These are phyloP conservation scores for Fraxinus anomala DNA, from an alignment of 257 asterid genomes.

Conservation along the genomic window DNA sequence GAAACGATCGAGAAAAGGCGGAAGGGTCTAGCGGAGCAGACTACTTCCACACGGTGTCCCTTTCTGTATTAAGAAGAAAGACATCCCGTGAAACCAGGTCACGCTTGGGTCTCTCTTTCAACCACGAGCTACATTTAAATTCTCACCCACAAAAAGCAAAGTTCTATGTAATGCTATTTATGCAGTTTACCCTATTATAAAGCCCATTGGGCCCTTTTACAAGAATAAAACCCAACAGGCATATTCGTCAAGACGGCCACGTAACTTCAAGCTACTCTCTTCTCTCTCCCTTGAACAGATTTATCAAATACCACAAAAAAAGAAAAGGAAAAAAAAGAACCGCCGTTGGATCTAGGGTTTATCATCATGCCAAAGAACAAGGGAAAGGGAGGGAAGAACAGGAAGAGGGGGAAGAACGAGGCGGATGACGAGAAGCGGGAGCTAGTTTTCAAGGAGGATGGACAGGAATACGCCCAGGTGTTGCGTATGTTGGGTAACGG, in stretches of 20 bases:
- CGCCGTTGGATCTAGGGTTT: constrained; percentile 43
- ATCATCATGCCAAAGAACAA: constrained; percentile 86
- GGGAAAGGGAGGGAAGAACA: constrained; percentile 95
- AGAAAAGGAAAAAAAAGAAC: not conserved
- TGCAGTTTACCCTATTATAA: not conserved
- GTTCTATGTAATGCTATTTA: too few species aligned
- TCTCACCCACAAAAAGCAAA: too few species aligned
- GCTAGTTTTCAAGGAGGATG: constrained; percentile 88
- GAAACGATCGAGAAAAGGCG: too few species aligned
- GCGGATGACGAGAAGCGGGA: constrained; percentile 94
- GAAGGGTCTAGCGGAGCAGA: too few species aligned
- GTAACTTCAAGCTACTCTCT: not conserved
- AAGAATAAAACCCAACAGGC: not conserved
- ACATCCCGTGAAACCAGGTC: too few species aligned
- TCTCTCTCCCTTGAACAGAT: not conserved
- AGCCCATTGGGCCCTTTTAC: not conserved
- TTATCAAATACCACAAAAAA: not conserved
- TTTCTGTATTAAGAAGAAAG: too few species aligned
- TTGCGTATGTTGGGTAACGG: constrained; percentile 90
- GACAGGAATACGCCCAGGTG: constrained; percentile 94
- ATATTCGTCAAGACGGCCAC: not conserved
- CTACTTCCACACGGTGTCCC: too few species aligned
- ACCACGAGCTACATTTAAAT: too few species aligned
- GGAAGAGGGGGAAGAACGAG: constrained; percentile 94
- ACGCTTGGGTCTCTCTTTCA: too few species aligned